Percentiles rank a stretch among this genome's conserved stretches.
Evolutionary conservation across 2,329 filamentous ascomycete genomes (phyloP).

Genomic region (Cordyceps militaris): DNA sequence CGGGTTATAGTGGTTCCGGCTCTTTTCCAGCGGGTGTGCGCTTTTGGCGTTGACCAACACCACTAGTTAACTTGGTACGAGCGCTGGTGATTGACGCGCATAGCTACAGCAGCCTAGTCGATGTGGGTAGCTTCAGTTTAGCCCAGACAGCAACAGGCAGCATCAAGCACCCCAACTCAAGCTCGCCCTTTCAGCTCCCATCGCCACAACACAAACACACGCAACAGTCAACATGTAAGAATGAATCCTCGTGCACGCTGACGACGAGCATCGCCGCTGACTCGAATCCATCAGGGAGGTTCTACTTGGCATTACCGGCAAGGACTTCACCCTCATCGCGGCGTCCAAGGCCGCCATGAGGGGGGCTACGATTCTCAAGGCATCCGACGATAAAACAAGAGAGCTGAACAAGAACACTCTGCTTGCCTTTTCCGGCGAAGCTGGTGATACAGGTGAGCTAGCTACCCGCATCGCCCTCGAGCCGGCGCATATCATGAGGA

Average conservation of each 20-base stretch:
- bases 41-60: background rate
- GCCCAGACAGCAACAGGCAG: constrained; percentile 7
- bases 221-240: constrained; percentile 12
- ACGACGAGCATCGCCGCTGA: background rate
- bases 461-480: background rate
- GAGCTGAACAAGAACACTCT: constrained; percentile 87
- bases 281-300: constrained; percentile 65
- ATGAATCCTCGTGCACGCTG: background rate
- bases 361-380: constrained; percentile 92
- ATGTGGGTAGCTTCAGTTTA: constrained; percentile 3
- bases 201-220: background rate
- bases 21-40: background rate
- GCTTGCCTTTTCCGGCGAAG: constrained; percentile 92
- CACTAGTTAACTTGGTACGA: background rate
- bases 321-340: constrained; percentile 97
- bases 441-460: constrained; percentile 78
- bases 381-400: constrained; percentile 93
- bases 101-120: constrained; percentile 16
- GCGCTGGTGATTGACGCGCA: constrained; percentile 15
- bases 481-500: background rate
- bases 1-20: constrained; percentile 27
- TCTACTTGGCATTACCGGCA: constrained; percentile 94
- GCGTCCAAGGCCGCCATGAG: constrained; percentile 98
- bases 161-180: constrained; percentile 10
- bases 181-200: constrained; percentile 14